phyloP scores from a whole-genome alignment of 805 yeast genomes.

The Wickerhamomyces bovis region DNA sequence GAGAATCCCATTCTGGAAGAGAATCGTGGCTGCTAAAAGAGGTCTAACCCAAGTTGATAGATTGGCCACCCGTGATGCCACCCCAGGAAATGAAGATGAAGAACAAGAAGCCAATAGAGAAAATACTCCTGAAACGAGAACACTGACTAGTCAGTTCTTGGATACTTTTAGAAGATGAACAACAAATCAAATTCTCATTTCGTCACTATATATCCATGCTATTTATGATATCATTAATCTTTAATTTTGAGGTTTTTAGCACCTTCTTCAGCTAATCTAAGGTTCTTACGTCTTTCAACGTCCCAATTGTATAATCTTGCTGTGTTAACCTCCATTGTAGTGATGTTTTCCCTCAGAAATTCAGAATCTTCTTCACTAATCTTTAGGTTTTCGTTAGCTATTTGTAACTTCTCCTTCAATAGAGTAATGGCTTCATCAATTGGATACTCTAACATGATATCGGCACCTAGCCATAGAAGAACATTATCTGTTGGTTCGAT shows the following conservation, averaged over 20 bases:
- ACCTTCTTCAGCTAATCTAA: slow-evolving; percentile 38
- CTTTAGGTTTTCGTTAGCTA: slow-evolving; percentile 52
- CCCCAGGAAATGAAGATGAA: slow-evolving; percentile 2
- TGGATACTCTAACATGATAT: slow-evolving; percentile 93
- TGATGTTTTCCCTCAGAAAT: slow-evolving; percentile 79
- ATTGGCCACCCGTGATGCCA: slow-evolving; percentile 5
- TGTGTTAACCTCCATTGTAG: slow-evolving; percentile 96
- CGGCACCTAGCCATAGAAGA: slow-evolving; percentile 95
- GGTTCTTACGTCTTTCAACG: slow-evolving; percentile 58
- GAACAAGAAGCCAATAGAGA: slow-evolving; percentile 20
- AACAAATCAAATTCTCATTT: neutral
- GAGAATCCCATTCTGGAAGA: slow-evolving; percentile 30
- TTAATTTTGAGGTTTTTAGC: slow-evolving; percentile 28
- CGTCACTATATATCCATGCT: neutral
- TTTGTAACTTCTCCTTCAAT: slow-evolving; percentile 52
- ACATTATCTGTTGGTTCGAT: slow-evolving; percentile 63
- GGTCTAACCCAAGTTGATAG: slow-evolving; percentile 3
- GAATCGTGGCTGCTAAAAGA: neutral
- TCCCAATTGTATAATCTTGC: slow-evolving; percentile 91
- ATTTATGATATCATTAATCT: neutral
- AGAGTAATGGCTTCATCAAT: slow-evolving; percentile 78
- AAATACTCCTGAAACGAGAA: slow-evolving; percentile 29
- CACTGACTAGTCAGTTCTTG: slow-evolving; percentile 41
- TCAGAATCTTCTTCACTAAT: slow-evolving; percentile 80
- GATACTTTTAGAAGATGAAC: slow-evolving; percentile 37